Conservation (phyloP, 2,329 filamentous ascomycete species). For the Xylariales sp. region DNA sequence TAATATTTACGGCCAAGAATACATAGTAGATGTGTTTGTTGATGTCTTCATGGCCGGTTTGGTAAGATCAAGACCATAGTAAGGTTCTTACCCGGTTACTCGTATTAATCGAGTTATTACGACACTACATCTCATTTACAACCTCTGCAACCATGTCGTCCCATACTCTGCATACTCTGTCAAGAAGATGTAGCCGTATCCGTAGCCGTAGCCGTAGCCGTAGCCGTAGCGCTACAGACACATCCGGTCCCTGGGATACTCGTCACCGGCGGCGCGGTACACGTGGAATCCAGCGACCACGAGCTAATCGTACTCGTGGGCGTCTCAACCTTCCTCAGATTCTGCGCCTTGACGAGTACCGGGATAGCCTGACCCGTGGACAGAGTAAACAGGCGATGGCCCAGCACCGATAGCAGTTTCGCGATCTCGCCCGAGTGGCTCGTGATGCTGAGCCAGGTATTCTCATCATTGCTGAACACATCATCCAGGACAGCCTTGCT, state of each 20-base stretch:
- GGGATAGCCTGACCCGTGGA: slow-evolving; percentile 66
- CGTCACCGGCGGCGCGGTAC: slow-evolving; percentile 38
- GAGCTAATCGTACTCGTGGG: slow-evolving; percentile 28
- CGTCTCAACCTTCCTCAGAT: slow-evolving; percentile 20
- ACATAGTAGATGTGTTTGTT: no score
- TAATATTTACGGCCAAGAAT: no score
- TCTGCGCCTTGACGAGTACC: slow-evolving; percentile 58
- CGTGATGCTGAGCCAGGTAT: slow-evolving; percentile 55
- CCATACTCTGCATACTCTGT: no score
- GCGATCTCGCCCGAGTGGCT: slow-evolving; percentile 56
- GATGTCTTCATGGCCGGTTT: no score
- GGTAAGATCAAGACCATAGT: no score
- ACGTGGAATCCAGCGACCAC: slow-evolving; percentile 38
- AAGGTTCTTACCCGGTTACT: no score
- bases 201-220: slow-evolving; percentile 10
- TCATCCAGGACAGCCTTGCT: slow-evolving; percentile 49
- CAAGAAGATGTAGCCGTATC: no score
- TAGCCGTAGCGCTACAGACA: slow-evolving; percentile 29
- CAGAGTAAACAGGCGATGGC: slow-evolving; percentile 57
- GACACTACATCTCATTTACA: no score
- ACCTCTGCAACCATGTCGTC: no score
- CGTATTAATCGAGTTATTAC: no score
- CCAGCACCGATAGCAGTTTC: slow-evolving; percentile 48
- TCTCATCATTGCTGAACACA: slow-evolving; percentile 47
- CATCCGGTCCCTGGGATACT: slow-evolving; percentile 37